phyloP scores from a whole-genome alignment of 1,284 basidiomycete species.

The Rhodotorula sp. region DNA sequence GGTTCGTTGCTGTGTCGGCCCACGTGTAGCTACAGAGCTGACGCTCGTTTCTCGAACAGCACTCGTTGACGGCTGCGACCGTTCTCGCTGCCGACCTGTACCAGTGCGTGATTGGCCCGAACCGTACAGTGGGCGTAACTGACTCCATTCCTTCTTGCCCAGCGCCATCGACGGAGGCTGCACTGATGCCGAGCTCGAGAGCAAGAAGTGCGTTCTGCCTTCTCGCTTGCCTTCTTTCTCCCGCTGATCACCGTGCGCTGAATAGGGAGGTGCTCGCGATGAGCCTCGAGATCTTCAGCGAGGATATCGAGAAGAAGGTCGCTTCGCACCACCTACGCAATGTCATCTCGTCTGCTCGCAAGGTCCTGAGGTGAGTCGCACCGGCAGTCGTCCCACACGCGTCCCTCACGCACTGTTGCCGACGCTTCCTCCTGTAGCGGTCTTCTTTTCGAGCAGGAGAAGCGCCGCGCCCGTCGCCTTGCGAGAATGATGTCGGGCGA shows the following conservation, averaged over 20 bases:
- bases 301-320: neutral
- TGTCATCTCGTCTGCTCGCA: conserved; percentile 12
- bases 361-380: conserved; percentile 11
- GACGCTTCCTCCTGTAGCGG: neutral
- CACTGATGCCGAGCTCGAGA: conserved; percentile 6
- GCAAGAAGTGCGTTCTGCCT: conserved; percentile 10
- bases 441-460: conserved; percentile 16
- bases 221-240: neutral
- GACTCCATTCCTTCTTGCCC: neutral
- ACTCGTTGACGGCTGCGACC: conserved; percentile 18
- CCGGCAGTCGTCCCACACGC: no score
- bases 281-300: conserved; percentile 23
- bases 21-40: no score
- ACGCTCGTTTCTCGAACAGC: neutral
- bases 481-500: neutral
- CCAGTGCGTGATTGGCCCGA: conserved; percentile 8
- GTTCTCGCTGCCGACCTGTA: conserved; percentile 34
- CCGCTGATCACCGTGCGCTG: neutral
- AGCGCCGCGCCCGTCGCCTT: neutral
- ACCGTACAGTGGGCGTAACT: neutral
- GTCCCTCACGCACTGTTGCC: no score
- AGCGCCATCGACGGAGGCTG: conserved; percentile 19
- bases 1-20: neutral
- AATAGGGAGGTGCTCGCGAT: conserved; percentile 13
- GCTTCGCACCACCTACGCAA: conserved; percentile 4